A percentile compares a stretch with the other conserved stretches of the same genome.
Conservation (phyloP, 805 yeast genomes). For the Starmera pachycereana region DNA sequence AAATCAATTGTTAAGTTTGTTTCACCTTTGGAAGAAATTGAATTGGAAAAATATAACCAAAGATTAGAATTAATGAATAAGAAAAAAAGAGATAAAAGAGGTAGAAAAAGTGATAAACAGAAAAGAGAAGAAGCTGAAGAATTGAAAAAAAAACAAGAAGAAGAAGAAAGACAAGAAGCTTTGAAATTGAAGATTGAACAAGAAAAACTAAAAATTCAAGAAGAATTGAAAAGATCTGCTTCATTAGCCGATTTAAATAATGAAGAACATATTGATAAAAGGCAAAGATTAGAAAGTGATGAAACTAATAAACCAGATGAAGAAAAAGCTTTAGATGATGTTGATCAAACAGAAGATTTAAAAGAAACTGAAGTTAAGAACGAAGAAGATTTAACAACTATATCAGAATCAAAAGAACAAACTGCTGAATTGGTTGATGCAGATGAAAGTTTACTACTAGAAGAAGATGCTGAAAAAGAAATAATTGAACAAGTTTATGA, state of each 20-base stretch:
- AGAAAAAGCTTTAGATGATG: background rate
- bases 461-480: too few species aligned
- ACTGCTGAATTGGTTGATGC: conserved; percentile 3
- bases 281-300: background rate
- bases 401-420: conserved; percentile 1
- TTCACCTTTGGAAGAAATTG: conserved; percentile 55
- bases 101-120: conserved; percentile 31
- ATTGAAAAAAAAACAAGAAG: conserved; percentile 14
- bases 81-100: conserved; percentile 35
- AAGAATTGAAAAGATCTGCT: conserved; percentile 6
- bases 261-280: too few species aligned
- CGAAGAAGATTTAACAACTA: background rate
- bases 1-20: conserved; percentile 37
- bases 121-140: conserved; percentile 25
- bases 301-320: conserved; percentile 1
- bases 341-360: too few species aligned
- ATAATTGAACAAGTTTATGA: conserved; percentile 26
- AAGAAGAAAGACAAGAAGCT: conserved; percentile 8
- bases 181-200: conserved; percentile 8
- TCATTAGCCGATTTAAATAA: conserved; percentile 9
- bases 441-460: conserved; percentile 10
- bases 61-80: conserved; percentile 26
- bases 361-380: background rate
- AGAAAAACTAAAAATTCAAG: background rate
- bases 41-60: conserved; percentile 30